Evolutionary conservation across 78 protist genomes (phyloP).

Genomic region (Guillardia theta): DNA sequence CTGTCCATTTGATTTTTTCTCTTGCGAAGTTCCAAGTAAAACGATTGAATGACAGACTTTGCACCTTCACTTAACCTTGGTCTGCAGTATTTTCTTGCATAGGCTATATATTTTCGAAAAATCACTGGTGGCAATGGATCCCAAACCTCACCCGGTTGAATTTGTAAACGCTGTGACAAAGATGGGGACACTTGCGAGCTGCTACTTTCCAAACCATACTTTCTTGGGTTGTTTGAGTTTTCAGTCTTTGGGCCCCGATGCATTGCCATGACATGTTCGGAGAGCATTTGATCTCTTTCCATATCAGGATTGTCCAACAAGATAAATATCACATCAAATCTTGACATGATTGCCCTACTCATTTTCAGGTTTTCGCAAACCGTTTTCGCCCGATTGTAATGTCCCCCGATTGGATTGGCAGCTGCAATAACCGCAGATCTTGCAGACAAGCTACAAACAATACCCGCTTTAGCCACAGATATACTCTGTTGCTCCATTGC

Average conservation of each 20-base stretch:
- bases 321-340: constrained; percentile 96
- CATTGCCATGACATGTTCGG: constrained; percentile 48
- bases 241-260: not conserved
- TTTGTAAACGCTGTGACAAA: not conserved
- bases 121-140: constrained; percentile 77
- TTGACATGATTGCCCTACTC: constrained; percentile 83
- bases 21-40: constrained; percentile 79
- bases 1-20: not conserved
- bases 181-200: too few relatives aligned
- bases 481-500: constrained; percentile 99
- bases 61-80: constrained; percentile 59
- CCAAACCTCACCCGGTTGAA: not conserved
- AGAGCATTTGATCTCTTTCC: constrained; percentile 80
- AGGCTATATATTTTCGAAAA: constrained; percentile 90
- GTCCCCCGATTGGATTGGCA: constrained; percentile 98
- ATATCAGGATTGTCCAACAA: constrained; percentile 87
- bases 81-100: constrained; percentile 82
- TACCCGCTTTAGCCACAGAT: constrained; percentile 86
- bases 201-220: too few relatives aligned
- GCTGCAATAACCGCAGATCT: constrained; percentile 95
- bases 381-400: constrained; percentile 84
- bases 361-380: constrained; percentile 91
- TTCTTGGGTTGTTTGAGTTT: too few relatives aligned
- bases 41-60: constrained; percentile 59
- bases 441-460: constrained; percentile 94